Conservation (phyloP, 1,284 basidiomycete species). For the Bjerkandera adusta region DNA sequence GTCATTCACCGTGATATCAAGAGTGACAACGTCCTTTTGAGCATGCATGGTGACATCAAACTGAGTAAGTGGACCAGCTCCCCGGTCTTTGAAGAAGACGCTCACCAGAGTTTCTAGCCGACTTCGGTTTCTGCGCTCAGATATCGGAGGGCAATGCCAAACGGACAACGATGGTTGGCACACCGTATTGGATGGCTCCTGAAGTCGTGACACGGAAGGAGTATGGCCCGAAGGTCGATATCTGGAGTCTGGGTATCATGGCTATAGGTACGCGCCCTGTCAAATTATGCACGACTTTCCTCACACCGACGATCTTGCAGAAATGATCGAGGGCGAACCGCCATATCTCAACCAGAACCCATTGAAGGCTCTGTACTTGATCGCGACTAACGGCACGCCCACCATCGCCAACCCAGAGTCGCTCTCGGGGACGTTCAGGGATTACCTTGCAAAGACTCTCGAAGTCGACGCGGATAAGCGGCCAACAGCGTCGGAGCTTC, state of each 20-base stretch:
- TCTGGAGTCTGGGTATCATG: conserved; percentile 99
- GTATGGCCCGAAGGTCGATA: conserved; percentile 98
- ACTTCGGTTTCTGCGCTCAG: conserved; percentile 99
- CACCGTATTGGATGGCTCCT: conserved; percentile 99
- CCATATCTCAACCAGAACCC: conserved; percentile 98
- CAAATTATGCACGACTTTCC: neutral
- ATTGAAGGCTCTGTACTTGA: conserved; percentile 92
- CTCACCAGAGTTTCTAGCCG: conserved; percentile 55
- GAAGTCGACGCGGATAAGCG: conserved; percentile 95
- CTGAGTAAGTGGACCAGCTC: conserved; percentile 67
- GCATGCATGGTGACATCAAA: conserved; percentile 94
- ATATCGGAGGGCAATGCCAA: conserved; percentile 92
- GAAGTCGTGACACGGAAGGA: conserved; percentile 98
- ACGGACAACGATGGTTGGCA: conserved; percentile 99
- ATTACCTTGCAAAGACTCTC: conserved; percentile 88
- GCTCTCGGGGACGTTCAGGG: conserved; percentile 82
- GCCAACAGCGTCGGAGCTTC: conserved; percentile 82
- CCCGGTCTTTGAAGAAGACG: neutral
- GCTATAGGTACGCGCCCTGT: conserved; percentile 71
- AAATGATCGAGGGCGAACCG: conserved; percentile 99
- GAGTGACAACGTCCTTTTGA: conserved; percentile 93
- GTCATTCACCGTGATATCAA: conserved; percentile 99
- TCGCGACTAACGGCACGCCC: conserved; percentile 98
- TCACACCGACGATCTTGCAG: conserved; percentile 37
- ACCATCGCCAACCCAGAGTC: conserved; percentile 95